These are phyloP conservation scores for Exophiala lecanii-corni DNA, from an alignment of 2,329 filamentous ascomycete species.

Conservation along the genomic window DNA sequence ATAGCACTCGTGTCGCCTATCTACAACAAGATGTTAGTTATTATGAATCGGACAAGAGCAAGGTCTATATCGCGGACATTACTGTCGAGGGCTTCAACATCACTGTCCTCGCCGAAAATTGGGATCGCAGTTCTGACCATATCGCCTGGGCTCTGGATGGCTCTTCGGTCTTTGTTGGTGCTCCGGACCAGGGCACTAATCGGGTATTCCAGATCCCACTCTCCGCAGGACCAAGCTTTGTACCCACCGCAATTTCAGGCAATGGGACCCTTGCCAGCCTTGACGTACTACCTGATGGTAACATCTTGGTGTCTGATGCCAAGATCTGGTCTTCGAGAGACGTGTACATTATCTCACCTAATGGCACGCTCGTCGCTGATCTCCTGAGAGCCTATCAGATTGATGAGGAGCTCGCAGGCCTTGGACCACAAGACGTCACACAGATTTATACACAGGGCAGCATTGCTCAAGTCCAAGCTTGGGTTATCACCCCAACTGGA, in stretches of 20 bases:
- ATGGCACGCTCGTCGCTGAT: constrained; percentile 27
- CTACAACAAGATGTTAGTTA: constrained; percentile 69
- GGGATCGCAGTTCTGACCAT: constrained; percentile 51
- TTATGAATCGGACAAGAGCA: constrained; percentile 73
- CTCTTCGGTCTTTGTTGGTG: constrained; percentile 64
- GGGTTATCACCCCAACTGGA: constrained; percentile 42
- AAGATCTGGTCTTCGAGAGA: constrained; percentile 35
- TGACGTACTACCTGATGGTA: constrained; percentile 28
- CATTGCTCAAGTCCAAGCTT: constrained; percentile 36
- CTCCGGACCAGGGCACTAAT: constrained; percentile 63
- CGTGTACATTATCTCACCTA: constrained; percentile 33
- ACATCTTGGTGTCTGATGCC: constrained; percentile 32
- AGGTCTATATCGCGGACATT: constrained; percentile 40
- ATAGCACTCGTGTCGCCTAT: constrained; percentile 68
- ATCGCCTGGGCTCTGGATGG: constrained; percentile 52
- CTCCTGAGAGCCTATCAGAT: constrained; percentile 37
- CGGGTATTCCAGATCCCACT: constrained; percentile 35
- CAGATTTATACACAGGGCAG: constrained; percentile 37
- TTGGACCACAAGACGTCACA: constrained; percentile 33
- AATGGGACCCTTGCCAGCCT: constrained; percentile 31
- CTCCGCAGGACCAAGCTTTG: constrained; percentile 31
- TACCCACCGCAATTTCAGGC: constrained; percentile 36
- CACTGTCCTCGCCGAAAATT: constrained; percentile 34
- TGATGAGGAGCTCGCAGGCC: constrained; percentile 35
- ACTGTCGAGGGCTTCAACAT: constrained; percentile 33